Base-by-base conservation (phyloP, 257 asterid species). In the Primulina huaijiensis region DNA sequence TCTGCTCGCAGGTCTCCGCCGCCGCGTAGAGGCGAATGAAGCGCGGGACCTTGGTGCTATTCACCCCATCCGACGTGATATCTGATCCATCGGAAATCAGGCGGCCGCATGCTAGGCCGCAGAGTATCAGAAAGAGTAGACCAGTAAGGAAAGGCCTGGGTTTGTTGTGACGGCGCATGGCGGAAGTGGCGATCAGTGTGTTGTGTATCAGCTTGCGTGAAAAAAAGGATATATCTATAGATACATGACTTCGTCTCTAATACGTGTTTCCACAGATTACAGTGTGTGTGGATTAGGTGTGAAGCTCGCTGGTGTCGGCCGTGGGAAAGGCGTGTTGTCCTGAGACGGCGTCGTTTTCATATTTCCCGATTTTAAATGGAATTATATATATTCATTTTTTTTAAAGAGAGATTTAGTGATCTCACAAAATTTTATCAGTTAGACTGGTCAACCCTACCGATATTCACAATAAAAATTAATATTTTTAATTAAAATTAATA, bases 1-100 rank as follows among this genome's bases (percentile, higher is more conserved):
- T 84, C 88, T 90, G 92, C 79, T 88, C 97, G 68, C 97, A 91
- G 19, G 80, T 16, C 82, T 82, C 88, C 82, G 71, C 92, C 75
- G 69, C 81, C 72, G 78, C 65, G 64, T 38, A 71, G 33, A 80
- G 83, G 53, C 79, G 86, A 76, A 87, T 70, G 67, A 83, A 71
- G 5, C 61, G 75, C 6, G 76, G 35, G 16, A 79, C 2, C 30
- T 46, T 27, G 67, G 68, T 3, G 30, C n/a, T 58, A 65, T 52
- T 35, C 20, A 76, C 66, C 4, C 88, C 89, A 46, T 85, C 95
- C 43, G 90, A 83, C 20, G 73, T 31, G 68, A 82, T 83, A 79
- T 81, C 92, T 2, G 89, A 60, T 64, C 77, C 74, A 78, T 83
- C 88, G 52, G 80, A 25, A 4, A 86, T 78, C 57, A 83, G 62